phyloP scores from a whole-genome alignment of 768 basidiomycete species.

The Lanmaoa pseudosensibilis region DNA sequence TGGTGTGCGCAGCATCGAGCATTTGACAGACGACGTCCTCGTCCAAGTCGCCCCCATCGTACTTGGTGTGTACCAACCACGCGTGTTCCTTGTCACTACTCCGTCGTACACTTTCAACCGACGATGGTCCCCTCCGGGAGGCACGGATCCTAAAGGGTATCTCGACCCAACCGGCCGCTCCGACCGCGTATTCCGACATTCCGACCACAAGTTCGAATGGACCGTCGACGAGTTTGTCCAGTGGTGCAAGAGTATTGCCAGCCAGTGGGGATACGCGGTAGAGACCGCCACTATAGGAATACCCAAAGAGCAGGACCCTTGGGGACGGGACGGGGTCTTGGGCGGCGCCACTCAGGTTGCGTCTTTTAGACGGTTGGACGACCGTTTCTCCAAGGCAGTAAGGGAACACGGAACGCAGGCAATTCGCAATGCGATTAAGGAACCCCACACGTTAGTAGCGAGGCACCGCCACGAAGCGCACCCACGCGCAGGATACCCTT shows the following conservation, averaged over 20 bases:
- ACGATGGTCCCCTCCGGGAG: constrained; percentile 62
- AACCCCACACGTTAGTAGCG: constrained; percentile 48
- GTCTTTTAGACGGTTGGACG: constrained; percentile 53
- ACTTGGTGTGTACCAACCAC: constrained; percentile 77
- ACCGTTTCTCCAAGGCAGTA: constrained; percentile 29
- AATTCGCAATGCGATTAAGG: constrained; percentile 8
- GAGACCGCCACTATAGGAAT: constrained; percentile 59
- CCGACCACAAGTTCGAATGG: constrained; percentile 91
- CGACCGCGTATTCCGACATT: constrained; percentile 71
- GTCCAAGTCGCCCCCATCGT: constrained; percentile 66
- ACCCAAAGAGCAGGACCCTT: constrained; percentile 60
- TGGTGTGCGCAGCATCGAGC: constrained; percentile 63
- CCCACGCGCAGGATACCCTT: constrained; percentile 43
- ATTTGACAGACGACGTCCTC: constrained; percentile 60
- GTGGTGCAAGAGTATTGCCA: constrained; percentile 59
- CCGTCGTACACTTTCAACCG: constrained; percentile 84
- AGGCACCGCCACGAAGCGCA: constrained; percentile 54
- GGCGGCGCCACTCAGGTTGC: constrained; percentile 72
- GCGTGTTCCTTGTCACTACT: constrained; percentile 74
- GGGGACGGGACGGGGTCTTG: constrained; percentile 64
- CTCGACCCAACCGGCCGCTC: constrained; percentile 78
- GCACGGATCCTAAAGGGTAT: constrained; percentile 48
- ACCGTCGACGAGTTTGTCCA: constrained; percentile 67
- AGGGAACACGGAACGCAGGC: constrained; percentile 24
- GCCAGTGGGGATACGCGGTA: constrained; percentile 73